Conservation (phyloP, 2,329 filamentous ascomycete species). For the Colletotrichum gloeosporioides region DNA sequence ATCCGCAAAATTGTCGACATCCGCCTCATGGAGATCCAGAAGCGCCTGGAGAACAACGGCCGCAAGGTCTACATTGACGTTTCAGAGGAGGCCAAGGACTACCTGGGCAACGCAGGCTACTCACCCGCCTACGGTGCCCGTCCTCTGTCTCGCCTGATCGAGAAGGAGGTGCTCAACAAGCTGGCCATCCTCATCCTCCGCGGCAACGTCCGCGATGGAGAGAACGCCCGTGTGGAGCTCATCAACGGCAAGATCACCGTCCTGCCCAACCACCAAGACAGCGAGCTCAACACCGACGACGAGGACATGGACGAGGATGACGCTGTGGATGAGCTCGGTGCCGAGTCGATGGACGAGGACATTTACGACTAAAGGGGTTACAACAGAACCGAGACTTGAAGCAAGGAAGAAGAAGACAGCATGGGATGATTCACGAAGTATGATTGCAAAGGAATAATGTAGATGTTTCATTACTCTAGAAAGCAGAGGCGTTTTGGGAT, state of each 20-base stretch:
- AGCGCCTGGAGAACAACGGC: constrained; percentile 82
- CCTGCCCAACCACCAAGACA: constrained; percentile 78
- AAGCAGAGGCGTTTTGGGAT: constrained; percentile 6
- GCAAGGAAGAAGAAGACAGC: background rate
- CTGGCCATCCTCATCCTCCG: constrained; percentile 90
- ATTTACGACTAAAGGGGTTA: constrained; percentile 44
- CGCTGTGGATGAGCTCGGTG: constrained; percentile 71
- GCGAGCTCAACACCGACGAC: constrained; percentile 60
- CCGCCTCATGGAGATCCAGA: constrained; percentile 86
- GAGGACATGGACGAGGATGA: constrained; percentile 77
- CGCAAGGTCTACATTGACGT: constrained; percentile 87
- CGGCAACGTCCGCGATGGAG: constrained; percentile 84
- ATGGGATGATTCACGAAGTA: background rate
- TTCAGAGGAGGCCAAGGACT: constrained; percentile 86
- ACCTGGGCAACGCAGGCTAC: constrained; percentile 89
- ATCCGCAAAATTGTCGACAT: constrained; percentile 97
- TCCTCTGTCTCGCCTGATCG: constrained; percentile 86
- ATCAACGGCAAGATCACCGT: constrained; percentile 82
- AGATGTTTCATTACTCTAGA: background rate
- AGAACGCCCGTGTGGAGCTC: constrained; percentile 80
- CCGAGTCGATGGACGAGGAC: constrained; percentile 67
- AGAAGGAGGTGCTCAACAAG: constrained; percentile 95
- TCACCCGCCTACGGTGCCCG: constrained; percentile 94
- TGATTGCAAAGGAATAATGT: background rate
- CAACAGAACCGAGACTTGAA: background rate